phyloP scores from a whole-genome alignment of 345 rosid genomes.

The Dipteronia sinensis region DNA sequence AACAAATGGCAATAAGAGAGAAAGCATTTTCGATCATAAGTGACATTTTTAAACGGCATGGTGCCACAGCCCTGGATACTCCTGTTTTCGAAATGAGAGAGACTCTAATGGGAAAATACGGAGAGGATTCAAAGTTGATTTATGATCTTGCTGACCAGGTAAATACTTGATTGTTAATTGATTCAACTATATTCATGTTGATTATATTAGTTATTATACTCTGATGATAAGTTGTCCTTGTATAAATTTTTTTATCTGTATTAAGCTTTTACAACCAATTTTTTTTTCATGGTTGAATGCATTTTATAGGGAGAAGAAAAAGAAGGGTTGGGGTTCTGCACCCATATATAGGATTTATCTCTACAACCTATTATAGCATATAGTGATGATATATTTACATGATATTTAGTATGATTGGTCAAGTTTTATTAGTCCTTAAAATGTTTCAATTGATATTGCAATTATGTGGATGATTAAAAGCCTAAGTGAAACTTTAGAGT shows the following conservation, averaged over 20 bases:
- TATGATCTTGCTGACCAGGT: slow-evolving; percentile 98
- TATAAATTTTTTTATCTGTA: not conserved
- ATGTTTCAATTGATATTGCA: not conserved
- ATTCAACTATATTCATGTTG: slow-evolving; percentile 7
- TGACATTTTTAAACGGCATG: slow-evolving; percentile 84
- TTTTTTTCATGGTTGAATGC: not conserved
- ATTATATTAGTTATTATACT: not conserved
- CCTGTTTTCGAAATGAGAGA: slow-evolving; percentile 96
- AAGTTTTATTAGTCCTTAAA: not conserved
- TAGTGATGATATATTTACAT: not conserved
- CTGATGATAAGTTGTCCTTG: not conserved
- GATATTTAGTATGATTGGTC: not conserved
- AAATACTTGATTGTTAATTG: slow-evolving; percentile 19
- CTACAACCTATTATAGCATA: not conserved
- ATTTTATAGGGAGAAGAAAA: not conserved
- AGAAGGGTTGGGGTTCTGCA: not conserved
- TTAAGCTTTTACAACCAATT: not conserved
- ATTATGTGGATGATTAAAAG: not conserved
- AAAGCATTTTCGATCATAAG: slow-evolving; percentile 76
- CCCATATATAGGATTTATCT: too few relatives aligned
- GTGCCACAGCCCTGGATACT: slow-evolving; percentile 90
- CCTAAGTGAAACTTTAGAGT: not conserved
- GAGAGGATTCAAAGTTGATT: slow-evolving; percentile 94
- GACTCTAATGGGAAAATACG: slow-evolving; percentile 90
- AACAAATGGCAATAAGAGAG: slow-evolving; percentile 80